Percentiles rank a stretch among this genome's conserved stretches.
These are phyloP conservation scores for Hypericum androsaemum DNA, from an alignment of 345 rosid genomes.

Conservation along the genomic window DNA sequence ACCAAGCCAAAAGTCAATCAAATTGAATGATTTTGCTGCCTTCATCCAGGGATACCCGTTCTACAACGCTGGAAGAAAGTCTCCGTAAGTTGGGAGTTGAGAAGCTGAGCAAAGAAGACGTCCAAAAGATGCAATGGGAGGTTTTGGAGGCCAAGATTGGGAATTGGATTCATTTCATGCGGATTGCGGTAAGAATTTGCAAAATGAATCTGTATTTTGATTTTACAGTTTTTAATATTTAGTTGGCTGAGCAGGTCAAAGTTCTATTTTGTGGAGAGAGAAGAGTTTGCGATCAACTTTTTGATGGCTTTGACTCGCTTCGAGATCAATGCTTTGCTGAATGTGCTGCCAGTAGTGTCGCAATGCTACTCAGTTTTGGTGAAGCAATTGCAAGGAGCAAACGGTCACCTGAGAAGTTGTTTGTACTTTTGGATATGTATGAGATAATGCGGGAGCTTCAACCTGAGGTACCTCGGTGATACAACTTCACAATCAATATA, in stretches of 20 bases:
- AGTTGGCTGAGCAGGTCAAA: constrained; percentile 55
- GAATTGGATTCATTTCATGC: constrained; percentile 97
- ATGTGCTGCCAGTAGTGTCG: constrained; percentile 68
- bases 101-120: constrained; percentile 93
- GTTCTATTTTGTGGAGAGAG: constrained; percentile 89
- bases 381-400: constrained; percentile 97
- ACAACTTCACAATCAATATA: constrained; percentile 1
- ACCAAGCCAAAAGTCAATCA: too few species aligned
- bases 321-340: constrained; percentile 91
- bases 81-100: constrained; percentile 86
- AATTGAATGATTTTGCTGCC: constrained; percentile 7
- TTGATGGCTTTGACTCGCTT: constrained; percentile 74
- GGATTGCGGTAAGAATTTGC: constrained; percentile 71
- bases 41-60: constrained; percentile 68
- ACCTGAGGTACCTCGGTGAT: constrained; percentile 59
- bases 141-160: constrained; percentile 95
- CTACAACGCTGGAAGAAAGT: constrained; percentile 75
- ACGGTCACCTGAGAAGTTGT: constrained; percentile 93
- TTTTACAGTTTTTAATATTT: constrained; percentile 10
- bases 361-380: constrained; percentile 96
- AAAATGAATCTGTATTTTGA: not conserved
- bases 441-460: constrained; percentile 97
- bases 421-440: constrained; percentile 96
- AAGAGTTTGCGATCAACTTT: constrained; percentile 85
- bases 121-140: constrained; percentile 98